Percentiles rank a stretch among this genome's conserved stretches.
phyloP scores from a whole-genome alignment of 2,329 filamentous ascomycete genomes.

The Fusarium euwallaceae region DNA sequence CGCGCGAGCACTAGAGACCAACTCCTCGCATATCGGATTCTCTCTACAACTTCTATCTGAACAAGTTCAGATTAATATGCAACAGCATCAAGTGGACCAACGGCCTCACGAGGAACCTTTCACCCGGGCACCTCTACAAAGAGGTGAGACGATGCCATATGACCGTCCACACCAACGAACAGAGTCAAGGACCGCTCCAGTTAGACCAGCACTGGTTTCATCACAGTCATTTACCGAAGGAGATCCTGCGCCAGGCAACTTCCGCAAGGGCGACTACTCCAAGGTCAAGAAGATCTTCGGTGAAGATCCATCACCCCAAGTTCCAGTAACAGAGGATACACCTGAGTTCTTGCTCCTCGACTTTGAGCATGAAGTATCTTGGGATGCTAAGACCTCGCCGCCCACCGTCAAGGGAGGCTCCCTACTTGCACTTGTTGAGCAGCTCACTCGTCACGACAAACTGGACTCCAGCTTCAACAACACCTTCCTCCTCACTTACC shows the following conservation, averaged over 20 bases:
- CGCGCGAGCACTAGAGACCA: slow-evolving; percentile 84
- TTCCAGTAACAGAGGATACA: slow-evolving; percentile 76
- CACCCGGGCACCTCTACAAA: slow-evolving; percentile 65
- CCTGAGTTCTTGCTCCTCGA: slow-evolving; percentile 90
- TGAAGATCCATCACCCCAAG: slow-evolving; percentile 69
- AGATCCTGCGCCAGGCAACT: slow-evolving; percentile 63
- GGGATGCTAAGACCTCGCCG: slow-evolving; percentile 83
- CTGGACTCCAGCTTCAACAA: slow-evolving; percentile 96
- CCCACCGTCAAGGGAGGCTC: slow-evolving; percentile 90
- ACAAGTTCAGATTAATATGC: slow-evolving; percentile 73
- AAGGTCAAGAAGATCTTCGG: slow-evolving; percentile 77
- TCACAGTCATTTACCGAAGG: slow-evolving; percentile 77
- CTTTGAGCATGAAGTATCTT: slow-evolving; percentile 88
- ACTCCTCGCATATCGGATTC: slow-evolving; percentile 88
- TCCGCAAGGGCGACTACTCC: slow-evolving; percentile 71
- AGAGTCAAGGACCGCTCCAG: slow-evolving; percentile 63
- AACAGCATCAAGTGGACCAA: slow-evolving; percentile 57
- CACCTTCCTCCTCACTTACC: slow-evolving; percentile 96
- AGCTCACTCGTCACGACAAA: slow-evolving; percentile 95
- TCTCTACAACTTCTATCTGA: slow-evolving; percentile 90
- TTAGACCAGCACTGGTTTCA: slow-evolving; percentile 62
- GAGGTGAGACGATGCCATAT: slow-evolving; percentile 70
- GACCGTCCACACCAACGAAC: slow-evolving; percentile 67
- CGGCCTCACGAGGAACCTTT: slow-evolving; percentile 61
- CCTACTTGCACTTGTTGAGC: slow-evolving; percentile 89